Evolutionary conservation across 768 basidiomycete genomes (phyloP), one percentile per base, ranked within the genome.

Genomic region (Mrakia frigida): DNA sequence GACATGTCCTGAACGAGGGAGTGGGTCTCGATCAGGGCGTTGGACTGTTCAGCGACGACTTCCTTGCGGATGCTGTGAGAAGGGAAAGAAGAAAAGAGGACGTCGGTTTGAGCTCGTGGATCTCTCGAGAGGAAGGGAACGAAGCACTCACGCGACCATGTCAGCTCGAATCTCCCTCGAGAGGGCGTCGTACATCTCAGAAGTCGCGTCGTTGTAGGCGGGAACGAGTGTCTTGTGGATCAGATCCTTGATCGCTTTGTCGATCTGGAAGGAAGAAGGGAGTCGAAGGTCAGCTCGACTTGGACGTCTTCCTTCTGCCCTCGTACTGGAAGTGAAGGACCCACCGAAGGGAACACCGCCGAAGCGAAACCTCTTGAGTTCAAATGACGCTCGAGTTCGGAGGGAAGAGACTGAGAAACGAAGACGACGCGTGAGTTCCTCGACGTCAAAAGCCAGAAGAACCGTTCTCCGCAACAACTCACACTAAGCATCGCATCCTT

Each of bases 161-260:
- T 77, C 75, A 39, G 70, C 70, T 28, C 71, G 41, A 23, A 77
- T 61, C 75, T 77, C 61, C 13, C 43, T 28, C 50, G 75, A 63
- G 5, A 77, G 28, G 3, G 46, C 65, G 10, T 70, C 56, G 16
- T 61, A 53, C 56, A 77, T 43, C 11, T 46, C 61, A 3, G 59
- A 59, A 23, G 69, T 70, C n/a, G 75, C 70, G 25, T 37, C 43
- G 60, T 73, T 31, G 52, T 52, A 72, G 31, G 70, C 60, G 6
- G 75, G 75, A 16, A 77, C 43, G 46, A 77, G 75, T 21, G 75
- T 77, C 70, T 77, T 73, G 23, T 31, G 41, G 46, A 73, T 70
- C 33, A 77, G 70, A 16, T 77, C 75, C 46, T 77, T 77, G 71
- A 77, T 63, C 25, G 75, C 70, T 35, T 59, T 65, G 52, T 77